phyloP scores from a whole-genome alignment of 2,329 filamentous ascomycete genomes.

The Sarocladiaceae sp. region DNA sequence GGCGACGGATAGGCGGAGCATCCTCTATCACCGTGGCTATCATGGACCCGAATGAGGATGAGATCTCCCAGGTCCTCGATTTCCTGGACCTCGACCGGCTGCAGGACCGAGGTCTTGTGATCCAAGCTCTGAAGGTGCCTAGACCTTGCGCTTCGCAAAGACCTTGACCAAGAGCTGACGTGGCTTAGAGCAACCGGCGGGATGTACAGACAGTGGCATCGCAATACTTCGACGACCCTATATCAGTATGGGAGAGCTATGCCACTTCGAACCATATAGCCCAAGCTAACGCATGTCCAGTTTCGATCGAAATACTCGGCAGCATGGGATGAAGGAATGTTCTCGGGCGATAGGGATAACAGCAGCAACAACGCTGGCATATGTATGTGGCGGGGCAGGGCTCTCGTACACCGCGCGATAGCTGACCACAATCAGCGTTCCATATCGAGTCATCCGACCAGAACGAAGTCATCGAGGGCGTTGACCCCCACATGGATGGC shows the following conservation, averaged over 20 bases:
- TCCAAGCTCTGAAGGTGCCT: conserved; percentile 35
- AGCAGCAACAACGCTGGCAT: conserved; percentile 33
- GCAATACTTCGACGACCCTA: conserved; percentile 45
- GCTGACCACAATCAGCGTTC: conserved; percentile 36
- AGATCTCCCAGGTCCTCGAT: conserved; percentile 35
- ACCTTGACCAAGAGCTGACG: too few relatives aligned
- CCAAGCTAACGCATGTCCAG: conserved; percentile 19
- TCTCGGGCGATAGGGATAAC: conserved; percentile 48
- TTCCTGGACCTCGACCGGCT: conserved; percentile 29
- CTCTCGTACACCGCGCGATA: not conserved
- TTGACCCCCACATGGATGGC: conserved; percentile 32
- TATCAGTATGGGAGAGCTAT: conserved; percentile 20
- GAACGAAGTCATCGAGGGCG: conserved; percentile 34
- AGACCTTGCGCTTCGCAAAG: too few relatives aligned
- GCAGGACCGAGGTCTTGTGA: conserved; percentile 32
- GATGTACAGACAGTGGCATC: conserved; percentile 42
- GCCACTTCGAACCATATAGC: not conserved
- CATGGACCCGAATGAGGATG: conserved; percentile 28
- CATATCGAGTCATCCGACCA: conserved; percentile 48
- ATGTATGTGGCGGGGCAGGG: conserved; percentile 27
- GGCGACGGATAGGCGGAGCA: not conserved
- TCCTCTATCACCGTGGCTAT: not conserved
- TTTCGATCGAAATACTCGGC: conserved; percentile 40
- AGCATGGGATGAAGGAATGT: conserved; percentile 50
- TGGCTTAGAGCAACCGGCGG: conserved; percentile 31